A percentile compares a stretch with the other conserved stretches of the same genome.
These are phyloP conservation scores for Aspergillus fijiensis DNA, from an alignment of 2,329 filamentous ascomycete species.

Conservation along the genomic window DNA sequence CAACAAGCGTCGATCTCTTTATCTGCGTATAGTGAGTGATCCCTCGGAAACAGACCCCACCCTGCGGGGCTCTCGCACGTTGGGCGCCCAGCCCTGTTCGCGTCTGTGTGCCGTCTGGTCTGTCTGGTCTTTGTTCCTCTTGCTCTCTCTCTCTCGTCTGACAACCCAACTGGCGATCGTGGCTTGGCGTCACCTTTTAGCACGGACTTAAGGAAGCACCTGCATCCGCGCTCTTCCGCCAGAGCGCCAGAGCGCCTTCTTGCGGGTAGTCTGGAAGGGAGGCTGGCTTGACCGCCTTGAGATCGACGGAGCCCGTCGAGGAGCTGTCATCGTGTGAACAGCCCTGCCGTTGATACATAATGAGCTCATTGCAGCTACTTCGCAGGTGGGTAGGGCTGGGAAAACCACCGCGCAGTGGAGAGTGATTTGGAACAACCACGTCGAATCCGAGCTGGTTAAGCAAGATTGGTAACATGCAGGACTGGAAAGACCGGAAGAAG, in stretches of 20 bases:
- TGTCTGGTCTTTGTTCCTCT: slow-evolving; percentile 3
- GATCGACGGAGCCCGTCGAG: not conserved
- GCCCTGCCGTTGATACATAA: not conserved
- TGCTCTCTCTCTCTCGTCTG: slow-evolving; percentile 12
- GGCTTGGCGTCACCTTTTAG: slow-evolving; percentile 5
- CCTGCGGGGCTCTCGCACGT: slow-evolving; percentile 12
- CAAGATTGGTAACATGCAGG: not conserved
- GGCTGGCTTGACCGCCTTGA: not conserved
- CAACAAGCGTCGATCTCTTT: slow-evolving; percentile 14
- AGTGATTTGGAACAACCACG: not conserved
- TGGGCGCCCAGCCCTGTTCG: slow-evolving; percentile 9
- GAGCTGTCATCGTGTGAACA: not conserved
- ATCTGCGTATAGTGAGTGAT: slow-evolving; percentile 6
- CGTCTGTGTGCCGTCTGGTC: not conserved
- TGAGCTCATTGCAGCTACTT: not conserved
- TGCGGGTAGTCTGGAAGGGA: too few species aligned
- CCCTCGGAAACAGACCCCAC: slow-evolving; percentile 13
- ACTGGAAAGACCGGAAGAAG: not conserved
- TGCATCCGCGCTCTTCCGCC: slow-evolving; percentile 20
- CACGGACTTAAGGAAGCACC: slow-evolving; percentile 11
- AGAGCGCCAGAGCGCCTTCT: slow-evolving; percentile 14
- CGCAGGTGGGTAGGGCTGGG: not conserved
- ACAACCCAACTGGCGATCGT: slow-evolving; percentile 19
- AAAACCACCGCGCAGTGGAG: not conserved
- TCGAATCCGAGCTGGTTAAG: not conserved